Percentiles rank a stretch among this genome's conserved stretches.
These are phyloP conservation scores for Pythium brassicae DNA, from an alignment of 352 stramenopile species.

Conservation along the genomic window DNA sequence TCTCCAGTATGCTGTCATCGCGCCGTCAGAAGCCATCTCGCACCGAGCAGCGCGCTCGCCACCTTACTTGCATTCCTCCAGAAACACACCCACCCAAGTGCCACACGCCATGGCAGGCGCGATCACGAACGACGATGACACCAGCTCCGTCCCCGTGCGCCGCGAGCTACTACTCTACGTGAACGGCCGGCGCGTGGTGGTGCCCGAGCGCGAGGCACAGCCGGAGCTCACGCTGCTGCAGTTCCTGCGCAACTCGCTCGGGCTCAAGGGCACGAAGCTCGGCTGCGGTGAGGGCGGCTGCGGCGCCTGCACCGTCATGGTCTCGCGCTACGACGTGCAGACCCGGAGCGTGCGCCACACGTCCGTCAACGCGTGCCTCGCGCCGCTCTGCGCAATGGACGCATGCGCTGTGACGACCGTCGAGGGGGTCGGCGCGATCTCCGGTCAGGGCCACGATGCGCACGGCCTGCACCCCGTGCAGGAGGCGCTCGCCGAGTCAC, in stretches of 20 bases:
- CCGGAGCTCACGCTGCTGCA: constrained; percentile 81
- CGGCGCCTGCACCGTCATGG: constrained; percentile 95
- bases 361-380: constrained; percentile 87
- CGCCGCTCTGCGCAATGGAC: constrained; percentile 79
- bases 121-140: constrained; percentile 2
- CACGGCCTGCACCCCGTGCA: constrained; percentile 82
- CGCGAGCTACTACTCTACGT: constrained; percentile 69
- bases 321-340: constrained; percentile 64
- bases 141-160: constrained; percentile 21
- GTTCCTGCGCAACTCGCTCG: constrained; percentile 69
- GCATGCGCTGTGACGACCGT: constrained; percentile 84
- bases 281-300: constrained; percentile 95
- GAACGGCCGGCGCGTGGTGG: constrained; percentile 53
- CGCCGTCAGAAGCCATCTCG: too few species aligned
- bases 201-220: constrained; percentile 44
- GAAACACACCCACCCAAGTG: not conserved
- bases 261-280: constrained; percentile 82
- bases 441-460: constrained; percentile 21
- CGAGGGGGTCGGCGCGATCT: constrained; percentile 60
- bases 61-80: not conserved
- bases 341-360: constrained; percentile 48
- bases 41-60: too few species aligned
- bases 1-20: too few species aligned
- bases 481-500: constrained; percentile 83
- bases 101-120: not conserved